Evolutionary conservation across 345 rosid genomes (phyloP).

Genomic region (Nasturtium officinale): DNA sequence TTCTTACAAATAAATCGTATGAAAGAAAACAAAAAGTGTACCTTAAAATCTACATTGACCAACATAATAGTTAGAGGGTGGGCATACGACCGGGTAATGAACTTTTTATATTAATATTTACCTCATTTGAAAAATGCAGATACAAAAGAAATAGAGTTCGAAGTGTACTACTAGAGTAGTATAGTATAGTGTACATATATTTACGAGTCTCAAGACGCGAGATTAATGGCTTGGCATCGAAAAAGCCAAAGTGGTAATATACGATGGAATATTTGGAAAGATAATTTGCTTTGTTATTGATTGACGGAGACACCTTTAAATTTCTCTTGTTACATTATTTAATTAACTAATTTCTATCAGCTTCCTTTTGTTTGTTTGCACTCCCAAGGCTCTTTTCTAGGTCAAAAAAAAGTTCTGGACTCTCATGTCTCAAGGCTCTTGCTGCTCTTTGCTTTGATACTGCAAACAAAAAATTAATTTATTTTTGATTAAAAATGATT

Average conservation of each 20-base stretch:
- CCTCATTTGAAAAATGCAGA: no score
- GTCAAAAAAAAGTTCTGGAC: conserved; percentile 13
- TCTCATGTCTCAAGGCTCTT: conserved; percentile 34
- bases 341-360: conserved; percentile 22
- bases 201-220: conserved; percentile 37
- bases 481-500: background rate
- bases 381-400: conserved; percentile 30
- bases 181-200: background rate
- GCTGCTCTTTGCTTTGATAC: conserved; percentile 24
- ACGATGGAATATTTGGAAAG: conserved; percentile 57
- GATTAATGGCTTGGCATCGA: conserved; percentile 56
- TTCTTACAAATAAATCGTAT: background rate
- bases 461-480: conserved; percentile 7
- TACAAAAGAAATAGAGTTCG: no score
- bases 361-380: conserved; percentile 36
- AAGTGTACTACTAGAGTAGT: no score
- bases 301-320: conserved; percentile 50
- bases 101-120: no score
- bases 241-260: conserved; percentile 46
- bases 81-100: background rate
- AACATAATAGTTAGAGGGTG: background rate
- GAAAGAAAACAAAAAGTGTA: background rate
- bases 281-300: conserved; percentile 45
- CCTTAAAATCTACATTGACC: background rate
- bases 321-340: conserved; percentile 19